These are phyloP conservation scores for Kurtzmaniella quercitrusa DNA, from an alignment of 1,139 yeast species.

Conservation along the genomic window DNA sequence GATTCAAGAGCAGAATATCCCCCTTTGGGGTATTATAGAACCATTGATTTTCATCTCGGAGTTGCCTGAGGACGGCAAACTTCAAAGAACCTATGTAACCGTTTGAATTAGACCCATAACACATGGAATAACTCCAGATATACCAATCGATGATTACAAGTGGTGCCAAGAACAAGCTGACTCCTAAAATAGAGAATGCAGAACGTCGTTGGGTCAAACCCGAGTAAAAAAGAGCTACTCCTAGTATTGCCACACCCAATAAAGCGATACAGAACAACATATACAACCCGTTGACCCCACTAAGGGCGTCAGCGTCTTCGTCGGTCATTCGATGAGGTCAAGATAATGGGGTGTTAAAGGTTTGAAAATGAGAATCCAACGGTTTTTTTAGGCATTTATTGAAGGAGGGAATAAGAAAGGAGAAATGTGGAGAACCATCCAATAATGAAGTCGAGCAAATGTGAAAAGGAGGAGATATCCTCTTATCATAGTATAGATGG, in stretches of 20 bases:
- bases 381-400: background rate
- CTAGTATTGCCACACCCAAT: conserved; percentile 33
- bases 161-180: conserved; percentile 42
- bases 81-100: conserved; percentile 45
- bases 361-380: background rate
- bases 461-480: no score
- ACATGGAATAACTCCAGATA: conserved; percentile 55
- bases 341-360: background rate
- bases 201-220: conserved; percentile 57
- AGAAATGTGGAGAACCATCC: no score
- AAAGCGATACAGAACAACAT: conserved; percentile 34
- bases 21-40: conserved; percentile 35
- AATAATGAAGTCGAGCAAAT: no score
- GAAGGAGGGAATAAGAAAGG: no score
- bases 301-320: conserved; percentile 10
- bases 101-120: conserved; percentile 40
- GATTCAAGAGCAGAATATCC: conserved; percentile 35
- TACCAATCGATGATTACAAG: conserved; percentile 51
- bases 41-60: conserved; percentile 19
- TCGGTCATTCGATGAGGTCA: background rate
- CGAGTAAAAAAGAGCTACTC: conserved; percentile 51
- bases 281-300: conserved; percentile 33
- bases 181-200: conserved; percentile 49
- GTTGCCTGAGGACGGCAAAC: conserved; percentile 38
- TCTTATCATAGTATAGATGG: no score